These are phyloP conservation scores for Fusarium verticillioides DNA, from an alignment of 2,329 filamentous ascomycete genomes.

Conservation along the genomic window DNA sequence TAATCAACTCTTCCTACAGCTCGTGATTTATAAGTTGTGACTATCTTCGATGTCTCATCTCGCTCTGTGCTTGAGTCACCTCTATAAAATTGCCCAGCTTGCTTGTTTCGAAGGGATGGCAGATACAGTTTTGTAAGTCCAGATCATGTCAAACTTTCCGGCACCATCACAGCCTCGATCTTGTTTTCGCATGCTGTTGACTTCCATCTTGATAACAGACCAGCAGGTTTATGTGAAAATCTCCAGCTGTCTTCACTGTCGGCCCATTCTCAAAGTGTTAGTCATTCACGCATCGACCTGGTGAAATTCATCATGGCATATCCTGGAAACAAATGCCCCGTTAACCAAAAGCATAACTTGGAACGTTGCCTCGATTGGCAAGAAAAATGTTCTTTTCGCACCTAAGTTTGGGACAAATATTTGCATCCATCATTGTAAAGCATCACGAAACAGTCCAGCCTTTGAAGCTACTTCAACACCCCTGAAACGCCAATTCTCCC, in stretches of 20 bases:
- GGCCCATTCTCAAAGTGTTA: background rate
- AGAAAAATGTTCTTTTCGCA: background rate
- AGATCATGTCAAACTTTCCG: too few species aligned
- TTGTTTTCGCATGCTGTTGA: background rate
- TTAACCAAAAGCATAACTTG: background rate
- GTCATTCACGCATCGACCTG: background rate
- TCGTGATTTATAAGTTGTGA: background rate
- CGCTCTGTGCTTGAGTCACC: background rate
- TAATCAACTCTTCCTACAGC: background rate
- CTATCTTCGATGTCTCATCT: background rate
- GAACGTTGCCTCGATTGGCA: too few species aligned
- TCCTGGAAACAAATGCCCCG: background rate
- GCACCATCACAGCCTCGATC: background rate
- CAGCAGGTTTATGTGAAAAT: background rate
- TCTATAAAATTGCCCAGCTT: background rate
- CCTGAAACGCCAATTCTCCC: conserved; percentile 38
- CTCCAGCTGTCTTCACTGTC: background rate
- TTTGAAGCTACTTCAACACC: conserved; percentile 1
- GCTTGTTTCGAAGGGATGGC: background rate
- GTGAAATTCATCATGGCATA: background rate
- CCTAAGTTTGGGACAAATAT: background rate
- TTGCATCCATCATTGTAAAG: background rate
- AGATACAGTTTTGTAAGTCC: background rate
- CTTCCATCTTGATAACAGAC: background rate
- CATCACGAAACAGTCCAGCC: conserved; percentile 14